phyloP scores from a whole-genome alignment of 2,329 filamentous ascomycete species.

The Aspergillus fischeri region DNA sequence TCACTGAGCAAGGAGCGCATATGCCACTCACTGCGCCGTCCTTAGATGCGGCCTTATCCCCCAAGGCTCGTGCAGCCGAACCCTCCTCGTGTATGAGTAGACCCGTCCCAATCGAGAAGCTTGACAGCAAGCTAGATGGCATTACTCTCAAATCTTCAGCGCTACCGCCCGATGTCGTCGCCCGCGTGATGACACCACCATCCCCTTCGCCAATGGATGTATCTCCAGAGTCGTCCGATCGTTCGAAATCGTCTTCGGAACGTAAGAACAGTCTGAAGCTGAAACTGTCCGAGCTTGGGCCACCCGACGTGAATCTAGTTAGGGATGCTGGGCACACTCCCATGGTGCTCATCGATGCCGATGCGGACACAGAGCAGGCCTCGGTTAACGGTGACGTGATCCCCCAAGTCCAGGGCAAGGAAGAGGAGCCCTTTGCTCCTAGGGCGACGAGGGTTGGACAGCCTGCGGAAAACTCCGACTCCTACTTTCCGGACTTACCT shows the following conservation, averaged over 20 bases:
- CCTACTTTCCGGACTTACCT: slow-evolving; percentile 39
- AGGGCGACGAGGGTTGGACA: slow-evolving; percentile 24
- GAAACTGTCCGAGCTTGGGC: slow-evolving; percentile 35
- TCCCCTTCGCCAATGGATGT: slow-evolving; percentile 28
- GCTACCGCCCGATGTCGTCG: slow-evolving; percentile 40
- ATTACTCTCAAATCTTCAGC: slow-evolving; percentile 46
- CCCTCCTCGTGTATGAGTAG: slow-evolving; percentile 28
- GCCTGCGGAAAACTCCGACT: slow-evolving; percentile 37
- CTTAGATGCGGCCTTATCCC: slow-evolving; percentile 39
- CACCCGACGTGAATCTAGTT: slow-evolving; percentile 37
- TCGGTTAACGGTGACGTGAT: slow-evolving; percentile 19
- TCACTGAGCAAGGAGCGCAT: slow-evolving; percentile 28
- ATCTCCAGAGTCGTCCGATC: slow-evolving; percentile 22
- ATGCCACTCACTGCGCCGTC: slow-evolving; percentile 24
- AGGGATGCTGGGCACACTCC: slow-evolving; percentile 44
- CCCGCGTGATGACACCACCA: slow-evolving; percentile 41
- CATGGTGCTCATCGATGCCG: slow-evolving; percentile 38
- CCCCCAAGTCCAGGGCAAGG: slow-evolving; percentile 5
- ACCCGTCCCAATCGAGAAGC: slow-evolving; percentile 43
- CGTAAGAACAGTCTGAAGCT: slow-evolving; percentile 30
- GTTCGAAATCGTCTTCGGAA: slow-evolving; percentile 22
- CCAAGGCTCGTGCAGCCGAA: slow-evolving; percentile 32
- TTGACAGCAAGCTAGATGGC: slow-evolving; percentile 44
- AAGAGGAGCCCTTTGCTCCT: slow-evolving; percentile 30
- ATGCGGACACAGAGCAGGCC: slow-evolving; percentile 25